Evolutionary conservation across 177 flowering plant genomes (phyloP).

Genomic region (Vitis hybrid): DNA sequence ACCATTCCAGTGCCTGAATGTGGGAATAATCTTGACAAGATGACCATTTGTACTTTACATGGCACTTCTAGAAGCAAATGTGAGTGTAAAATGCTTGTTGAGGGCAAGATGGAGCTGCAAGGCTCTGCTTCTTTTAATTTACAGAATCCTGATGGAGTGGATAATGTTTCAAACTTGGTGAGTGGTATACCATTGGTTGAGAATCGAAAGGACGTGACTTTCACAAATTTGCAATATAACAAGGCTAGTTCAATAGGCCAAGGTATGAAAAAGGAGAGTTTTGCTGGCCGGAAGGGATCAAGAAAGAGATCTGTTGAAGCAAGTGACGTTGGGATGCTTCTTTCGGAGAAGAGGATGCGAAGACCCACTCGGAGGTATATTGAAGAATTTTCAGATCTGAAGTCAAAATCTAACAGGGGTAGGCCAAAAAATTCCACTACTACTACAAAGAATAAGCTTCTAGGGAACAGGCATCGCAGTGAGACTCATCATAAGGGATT

Average conservation of each 20-base stretch:
- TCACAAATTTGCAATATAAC: slow-evolving; percentile 6
- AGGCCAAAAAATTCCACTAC: slow-evolving; percentile 25
- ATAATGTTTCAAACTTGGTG: slow-evolving; percentile 29
- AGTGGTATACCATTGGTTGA: slow-evolving; percentile 24
- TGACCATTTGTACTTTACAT: slow-evolving; percentile 31
- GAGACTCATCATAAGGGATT: slow-evolving; percentile 24
- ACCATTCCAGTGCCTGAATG: slow-evolving; percentile 30
- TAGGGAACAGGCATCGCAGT: slow-evolving; percentile 20
- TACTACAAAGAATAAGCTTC: slow-evolving; percentile 24
- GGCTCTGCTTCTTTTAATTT: slow-evolving; percentile 33
- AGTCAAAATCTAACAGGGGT: slow-evolving; percentile 25
- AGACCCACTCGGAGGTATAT: slow-evolving; percentile 75
- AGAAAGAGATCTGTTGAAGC: slow-evolving; percentile 21
- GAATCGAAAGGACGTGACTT: slow-evolving; percentile 16
- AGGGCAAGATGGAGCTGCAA: slow-evolving; percentile 32
- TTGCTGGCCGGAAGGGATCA: slow-evolving; percentile 2
- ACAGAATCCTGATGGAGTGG: slow-evolving; percentile 25
- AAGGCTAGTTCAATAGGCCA: slow-evolving; percentile 4
- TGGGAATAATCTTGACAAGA: slow-evolving; percentile 30
- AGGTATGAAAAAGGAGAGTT: slow-evolving; percentile 6
- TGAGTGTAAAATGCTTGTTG: slow-evolving; percentile 31
- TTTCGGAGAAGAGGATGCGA: slow-evolving; percentile 50
- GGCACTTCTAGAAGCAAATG: slow-evolving; percentile 32
- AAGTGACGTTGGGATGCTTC: slow-evolving; percentile 14
- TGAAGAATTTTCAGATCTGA: slow-evolving; percentile 52